These are phyloP conservation scores for cucumber (Cucumis sativus) DNA, from an alignment of 306 rosid species.

Conservation along the genomic window Cucumber_9930_V3 NC_026656.2:13854501-13855000, in stretches of 20 bases:
- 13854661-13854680: constrained; percentile 99
- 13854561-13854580: constrained; percentile 42
- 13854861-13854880: constrained; percentile 17
- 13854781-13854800: not conserved
- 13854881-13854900: constrained; percentile 96
- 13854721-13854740: not conserved
- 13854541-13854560: not conserved
- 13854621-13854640: constrained; percentile 54
- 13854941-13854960: constrained; percentile 1
- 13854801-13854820: not conserved
- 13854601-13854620: constrained; percentile 93
- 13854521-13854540: not conserved
- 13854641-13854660: constrained; percentile 87
- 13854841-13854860: not conserved
- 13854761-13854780: not conserved
- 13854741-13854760: not conserved
- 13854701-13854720: not conserved
- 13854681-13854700: constrained; percentile 10
- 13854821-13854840: not conserved
- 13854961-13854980: constrained; percentile 6
- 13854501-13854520: not conserved
- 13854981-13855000: not conserved
- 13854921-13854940: constrained; percentile 71
- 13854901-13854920: constrained; percentile 64
- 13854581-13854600: constrained; percentile 83